Conservation (phyloP, 441 rosid species). For the Corymbia calophylla region DNA sequence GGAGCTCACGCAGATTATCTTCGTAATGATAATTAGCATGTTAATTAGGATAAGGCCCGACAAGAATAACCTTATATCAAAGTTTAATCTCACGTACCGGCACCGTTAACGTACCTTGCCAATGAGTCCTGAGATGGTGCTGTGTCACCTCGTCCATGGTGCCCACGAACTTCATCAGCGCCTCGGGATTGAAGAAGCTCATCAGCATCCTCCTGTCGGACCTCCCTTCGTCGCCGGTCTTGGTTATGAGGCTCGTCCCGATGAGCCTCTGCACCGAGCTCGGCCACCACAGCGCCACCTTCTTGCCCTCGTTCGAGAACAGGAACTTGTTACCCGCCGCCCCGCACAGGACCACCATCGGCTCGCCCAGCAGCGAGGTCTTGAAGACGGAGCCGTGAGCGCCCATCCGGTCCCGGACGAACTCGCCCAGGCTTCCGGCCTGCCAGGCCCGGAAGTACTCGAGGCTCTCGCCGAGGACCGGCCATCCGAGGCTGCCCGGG, state of each 20-base stretch:
- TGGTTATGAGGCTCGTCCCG: neutral
- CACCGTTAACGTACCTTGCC: slow-evolving; percentile 5
- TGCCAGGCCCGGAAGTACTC: neutral
- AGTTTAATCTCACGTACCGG: too few species aligned
- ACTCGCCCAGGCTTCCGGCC: slow-evolving; percentile 2
- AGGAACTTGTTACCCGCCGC: slow-evolving; percentile 12
- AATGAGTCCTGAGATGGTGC: neutral
- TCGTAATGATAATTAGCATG: neutral
- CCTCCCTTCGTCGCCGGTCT: slow-evolving; percentile 10
- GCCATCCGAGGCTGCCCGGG: slow-evolving; percentile 21
- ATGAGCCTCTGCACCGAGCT: neutral
- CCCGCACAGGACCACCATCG: slow-evolving; percentile 1
- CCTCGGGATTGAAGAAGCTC: slow-evolving; percentile 6
- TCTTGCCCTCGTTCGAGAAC: slow-evolving; percentile 19
- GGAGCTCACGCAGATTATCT: neutral
- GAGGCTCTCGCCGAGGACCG: slow-evolving; percentile 8
- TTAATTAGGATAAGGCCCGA: neutral
- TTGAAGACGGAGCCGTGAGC: slow-evolving; percentile 12
- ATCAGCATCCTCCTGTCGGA: slow-evolving; percentile 3
- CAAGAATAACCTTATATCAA: neutral
- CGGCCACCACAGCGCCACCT: slow-evolving; percentile 21
- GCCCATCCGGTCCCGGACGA: slow-evolving; percentile 5
- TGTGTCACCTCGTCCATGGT: slow-evolving; percentile 13
- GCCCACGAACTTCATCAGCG: neutral
- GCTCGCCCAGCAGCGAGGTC: slow-evolving; percentile 14